Percentiles rank a stretch among this genome's conserved stretches.
phyloP scores from a whole-genome alignment of 2,329 filamentous ascomycete genomes.

The Phialophora chinensis region DNA sequence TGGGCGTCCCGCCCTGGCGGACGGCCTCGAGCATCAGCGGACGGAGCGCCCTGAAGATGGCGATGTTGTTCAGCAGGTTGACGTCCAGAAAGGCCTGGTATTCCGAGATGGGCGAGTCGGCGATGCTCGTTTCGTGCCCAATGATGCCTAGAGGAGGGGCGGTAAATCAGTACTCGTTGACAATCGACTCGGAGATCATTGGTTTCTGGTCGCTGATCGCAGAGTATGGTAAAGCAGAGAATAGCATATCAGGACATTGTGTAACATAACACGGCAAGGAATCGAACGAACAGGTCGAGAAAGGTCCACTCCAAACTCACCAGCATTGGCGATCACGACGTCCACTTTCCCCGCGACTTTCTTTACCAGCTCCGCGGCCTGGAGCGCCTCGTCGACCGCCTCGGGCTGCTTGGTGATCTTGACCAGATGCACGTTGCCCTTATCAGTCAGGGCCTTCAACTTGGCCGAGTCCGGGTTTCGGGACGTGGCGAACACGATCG shows the following conservation, averaged over 20 bases:
- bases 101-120: conserved; percentile 16
- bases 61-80: conserved; percentile 30
- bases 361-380: conserved; percentile 22
- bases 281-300: not conserved
- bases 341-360: conserved; percentile 28
- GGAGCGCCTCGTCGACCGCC: conserved; percentile 15
- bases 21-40: conserved; percentile 26
- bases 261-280: too few relatives aligned
- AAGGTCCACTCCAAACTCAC: not conserved
- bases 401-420: conserved; percentile 29
- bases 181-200: not conserved
- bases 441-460: conserved; percentile 20
- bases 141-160: conserved; percentile 28
- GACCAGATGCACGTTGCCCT: conserved; percentile 28
- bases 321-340: conserved; percentile 16
- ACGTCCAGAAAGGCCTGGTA: conserved; percentile 28
- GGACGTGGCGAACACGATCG: conserved; percentile 28
- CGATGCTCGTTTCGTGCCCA: conserved; percentile 21
- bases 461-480: conserved; percentile 18
- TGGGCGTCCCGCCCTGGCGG: conserved; percentile 20
- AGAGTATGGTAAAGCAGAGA: too few relatives aligned
- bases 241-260: too few relatives aligned
- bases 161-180: not conserved
- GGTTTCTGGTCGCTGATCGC: too few relatives aligned
- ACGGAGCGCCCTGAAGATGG: conserved; percentile 24